Base-by-base conservation (phyloP, 441 rosid genomes). In the Gossypium trilobum region DNA sequence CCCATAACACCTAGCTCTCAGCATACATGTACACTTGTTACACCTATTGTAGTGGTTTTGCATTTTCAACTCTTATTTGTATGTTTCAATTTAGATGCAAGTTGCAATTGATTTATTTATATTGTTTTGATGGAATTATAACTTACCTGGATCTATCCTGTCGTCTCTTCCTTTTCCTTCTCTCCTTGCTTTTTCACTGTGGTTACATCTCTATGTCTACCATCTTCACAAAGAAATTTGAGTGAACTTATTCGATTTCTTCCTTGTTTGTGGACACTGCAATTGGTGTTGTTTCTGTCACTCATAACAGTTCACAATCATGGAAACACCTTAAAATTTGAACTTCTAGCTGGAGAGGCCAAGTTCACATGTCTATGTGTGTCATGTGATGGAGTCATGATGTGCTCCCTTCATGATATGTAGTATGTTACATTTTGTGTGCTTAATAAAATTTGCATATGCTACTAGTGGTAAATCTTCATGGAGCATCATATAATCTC, bases 391-490 rank as follows among this genome's bases (percentile, higher is more conserved):
- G 52, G 13, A 63, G 9, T 42, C 19, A 22, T 23, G 57, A 51
- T 14, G 46, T 68, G 59, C 55, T 50, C 71, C 58, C 59, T 68
- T n/a, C 71, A 9, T 50, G 36, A 65, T 65, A 22, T 46, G 36
- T 27, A 3, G 20, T 2, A 22, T 63, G 51, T 63, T 39, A 63
- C 54, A 23, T 13, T 22, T 65, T 36, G 54, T 13, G 19, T 22
- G 70, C 19, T 22, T 65, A 22, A 13, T 22, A 44, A 44, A 20
- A 39, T 19, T 63, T 63, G 50, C 51, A 39, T 63, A 22, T 39
- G 17, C 48, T 64, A 16, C 9, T 5, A 64, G 68, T 39, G 19
- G 13, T 22, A 44, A 46, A 11, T 44, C 56, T 65, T 65, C 19
- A 44, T 44, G 48, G 27, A 46, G 11, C 59, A 50, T 48, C 17